Evolutionary conservation across 768 basidiomycete species (phyloP), one percentile per base, ranked within the genome.

Genomic region (Saitozyma sp.): DNA sequence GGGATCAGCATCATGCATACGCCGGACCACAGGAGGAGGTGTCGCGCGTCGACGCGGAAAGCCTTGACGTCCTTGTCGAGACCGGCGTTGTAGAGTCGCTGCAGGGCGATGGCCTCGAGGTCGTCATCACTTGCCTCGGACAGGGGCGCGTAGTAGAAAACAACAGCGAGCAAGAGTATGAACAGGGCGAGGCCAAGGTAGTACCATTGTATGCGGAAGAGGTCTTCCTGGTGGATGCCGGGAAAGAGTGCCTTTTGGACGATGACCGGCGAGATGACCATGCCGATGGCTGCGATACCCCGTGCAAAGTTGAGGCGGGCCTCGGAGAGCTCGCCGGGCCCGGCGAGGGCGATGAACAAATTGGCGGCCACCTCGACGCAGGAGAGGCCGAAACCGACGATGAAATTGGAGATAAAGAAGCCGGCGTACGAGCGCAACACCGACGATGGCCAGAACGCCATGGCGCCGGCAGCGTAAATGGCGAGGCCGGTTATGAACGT

Each of bases 361-460:
- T 78, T 75, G 6, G 77, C 75, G 16, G 77, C 73, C 13, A 70
- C 66, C 59, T 78, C 77, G 37, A 78, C 60, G 8, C 62, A 66
- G 4, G 71, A 65, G 11, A 78, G 56, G 29, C 77, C 77, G 14
- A 69, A 58, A 37, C 68, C 68, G 42, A 71, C 64, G 59, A 78
- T 65, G 64, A 75, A 66, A 55, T 78, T 76, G 52, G 73, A 75
- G 50, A 78, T 65, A 61, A 76, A 69, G 63, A 76, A 73, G 14
- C 77, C 77, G 13, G 65, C 58, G 45, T 69, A 75, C 43, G 68
- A 70, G 43, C 50, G 19, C 10, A 76, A 64, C 9, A 74, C 73
- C 5, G 75, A 68, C 16, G 69, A 68, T 3, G 77, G 77, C 77
- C 75, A 78, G 54, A 76, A 78, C 7, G 73, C 62, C 71, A 78